These are phyloP conservation scores for Nectriaceae sp. DNA, from an alignment of 2,329 filamentous ascomycete genomes.

Conservation along the genomic window DNA sequence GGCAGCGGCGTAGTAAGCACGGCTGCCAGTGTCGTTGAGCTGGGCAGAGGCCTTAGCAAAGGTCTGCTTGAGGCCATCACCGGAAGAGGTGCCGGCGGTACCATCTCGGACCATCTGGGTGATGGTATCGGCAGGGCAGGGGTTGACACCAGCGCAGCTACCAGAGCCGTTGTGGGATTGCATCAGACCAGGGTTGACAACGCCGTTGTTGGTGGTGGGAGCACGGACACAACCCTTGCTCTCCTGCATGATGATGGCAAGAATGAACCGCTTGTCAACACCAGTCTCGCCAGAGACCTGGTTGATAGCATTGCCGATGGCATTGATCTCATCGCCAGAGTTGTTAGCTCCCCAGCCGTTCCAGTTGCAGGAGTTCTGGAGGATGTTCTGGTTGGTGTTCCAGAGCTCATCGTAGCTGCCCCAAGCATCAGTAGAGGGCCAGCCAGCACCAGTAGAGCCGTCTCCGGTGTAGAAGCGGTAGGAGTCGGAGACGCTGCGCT, in stretches of 20 bases:
- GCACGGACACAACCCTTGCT: conserved; percentile 19
- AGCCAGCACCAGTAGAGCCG: not conserved
- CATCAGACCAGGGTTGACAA: conserved; percentile 21
- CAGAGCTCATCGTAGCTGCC: conserved; percentile 16
- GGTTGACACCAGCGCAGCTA: conserved; percentile 12
- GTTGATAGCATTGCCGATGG: conserved; percentile 14
- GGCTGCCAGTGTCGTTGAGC: conserved; percentile 7
- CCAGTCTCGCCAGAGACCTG: conserved; percentile 13
- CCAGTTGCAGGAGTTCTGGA: conserved; percentile 15
- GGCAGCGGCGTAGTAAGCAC: conserved; percentile 9
- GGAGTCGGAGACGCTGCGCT: not conserved
- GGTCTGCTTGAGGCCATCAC: conserved; percentile 16
- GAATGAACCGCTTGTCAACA: conserved; percentile 19
- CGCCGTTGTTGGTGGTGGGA: conserved; percentile 18
- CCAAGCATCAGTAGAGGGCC: conserved; percentile 7
- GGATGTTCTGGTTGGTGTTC: conserved; percentile 10
- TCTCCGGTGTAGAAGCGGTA: conserved; percentile 3
- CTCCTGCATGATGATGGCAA: conserved; percentile 37
- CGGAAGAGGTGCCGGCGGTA: conserved; percentile 14
- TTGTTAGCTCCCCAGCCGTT: conserved; percentile 19
- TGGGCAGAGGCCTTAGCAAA: conserved; percentile 2
- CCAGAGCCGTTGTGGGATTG: conserved; percentile 19
- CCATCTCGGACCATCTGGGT: conserved; percentile 18
- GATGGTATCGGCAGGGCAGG: conserved; percentile 12
- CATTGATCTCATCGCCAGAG: conserved; percentile 14